Conservation (phyloP, 108 stramenopile species). For the Discostella pseudostelligera region DNA sequence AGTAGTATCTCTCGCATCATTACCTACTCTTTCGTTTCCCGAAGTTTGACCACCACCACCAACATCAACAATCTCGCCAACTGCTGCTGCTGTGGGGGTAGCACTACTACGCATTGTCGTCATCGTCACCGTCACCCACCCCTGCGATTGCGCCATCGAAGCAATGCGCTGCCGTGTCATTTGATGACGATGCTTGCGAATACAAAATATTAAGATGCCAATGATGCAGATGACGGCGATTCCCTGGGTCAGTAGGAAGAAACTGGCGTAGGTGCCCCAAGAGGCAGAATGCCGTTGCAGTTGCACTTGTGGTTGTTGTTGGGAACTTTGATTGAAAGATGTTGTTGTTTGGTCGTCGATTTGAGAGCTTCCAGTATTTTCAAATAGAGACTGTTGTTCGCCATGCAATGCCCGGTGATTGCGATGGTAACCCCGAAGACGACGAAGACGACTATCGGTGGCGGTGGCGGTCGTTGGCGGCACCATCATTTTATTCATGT, state of each 20-base stretch:
- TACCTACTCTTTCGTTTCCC: too few species aligned
- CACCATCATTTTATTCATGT: too few species aligned
- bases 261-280: background rate
- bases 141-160: background rate
- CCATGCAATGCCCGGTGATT: background rate
- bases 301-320: background rate
- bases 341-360: background rate
- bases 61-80: too few species aligned
- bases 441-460: too few species aligned
- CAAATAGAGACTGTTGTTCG: background rate
- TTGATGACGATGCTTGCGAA: background rate
- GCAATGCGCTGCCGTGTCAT: background rate
- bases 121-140: background rate
- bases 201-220: background rate
- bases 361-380: background rate
- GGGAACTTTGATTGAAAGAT: too few species aligned
- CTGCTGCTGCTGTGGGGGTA: background rate
- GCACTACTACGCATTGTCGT: background rate
- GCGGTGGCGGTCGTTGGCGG: too few species aligned
- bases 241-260: background rate
- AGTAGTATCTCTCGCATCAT: too few species aligned
- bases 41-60: too few species aligned
- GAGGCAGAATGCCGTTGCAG: background rate
- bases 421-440: too few species aligned
- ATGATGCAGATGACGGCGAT: background rate